Conservation (phyloP, 2,329 filamentous ascomycete genomes). For the Sarocladiaceae sp. region DNA sequence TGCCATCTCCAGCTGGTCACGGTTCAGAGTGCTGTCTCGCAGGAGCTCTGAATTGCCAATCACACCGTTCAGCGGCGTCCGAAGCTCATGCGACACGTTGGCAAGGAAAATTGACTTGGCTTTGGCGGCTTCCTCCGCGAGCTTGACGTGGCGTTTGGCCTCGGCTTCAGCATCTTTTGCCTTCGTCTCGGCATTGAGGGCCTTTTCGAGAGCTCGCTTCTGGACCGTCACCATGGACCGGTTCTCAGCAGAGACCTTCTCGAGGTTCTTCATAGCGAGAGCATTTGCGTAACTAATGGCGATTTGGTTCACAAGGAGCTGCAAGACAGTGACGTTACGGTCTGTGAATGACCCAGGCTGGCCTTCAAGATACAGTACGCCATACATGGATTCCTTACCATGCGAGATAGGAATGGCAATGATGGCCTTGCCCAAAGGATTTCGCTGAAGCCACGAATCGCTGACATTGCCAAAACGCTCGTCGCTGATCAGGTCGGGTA, state of each 20-base stretch:
- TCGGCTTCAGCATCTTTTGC: conserved; percentile 71
- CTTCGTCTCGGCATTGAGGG: conserved; percentile 66
- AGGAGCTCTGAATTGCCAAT: conserved; percentile 84
- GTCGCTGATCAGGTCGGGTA: conserved; percentile 66
- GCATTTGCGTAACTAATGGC: conserved; percentile 66
- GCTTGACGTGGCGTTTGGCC: conserved; percentile 70
- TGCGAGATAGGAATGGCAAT: conserved; percentile 77
- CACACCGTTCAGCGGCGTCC: conserved; percentile 79
- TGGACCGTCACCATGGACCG: conserved; percentile 72
- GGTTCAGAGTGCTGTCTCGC: conserved; percentile 66
- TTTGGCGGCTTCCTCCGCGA: conserved; percentile 77
- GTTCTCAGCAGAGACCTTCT: conserved; percentile 73
- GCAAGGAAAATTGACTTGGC: conserved; percentile 77
- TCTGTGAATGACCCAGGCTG: conserved; percentile 72
- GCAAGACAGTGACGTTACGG: conserved; percentile 59
- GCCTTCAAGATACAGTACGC: conserved; percentile 70
- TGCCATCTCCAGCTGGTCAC: conserved; percentile 76
- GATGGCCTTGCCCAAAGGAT: conserved; percentile 65
- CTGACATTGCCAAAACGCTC: conserved; percentile 73
- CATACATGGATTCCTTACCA: conserved; percentile 64
- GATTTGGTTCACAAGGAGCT: conserved; percentile 73
- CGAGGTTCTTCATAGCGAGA: conserved; percentile 61
- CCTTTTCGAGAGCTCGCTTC: conserved; percentile 65
- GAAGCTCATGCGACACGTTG: conserved; percentile 74
- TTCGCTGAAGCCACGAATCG: conserved; percentile 59